Conservation (phyloP, 2,329 filamentous ascomycete species). For the Pseudogymnoascus sp. region DNA sequence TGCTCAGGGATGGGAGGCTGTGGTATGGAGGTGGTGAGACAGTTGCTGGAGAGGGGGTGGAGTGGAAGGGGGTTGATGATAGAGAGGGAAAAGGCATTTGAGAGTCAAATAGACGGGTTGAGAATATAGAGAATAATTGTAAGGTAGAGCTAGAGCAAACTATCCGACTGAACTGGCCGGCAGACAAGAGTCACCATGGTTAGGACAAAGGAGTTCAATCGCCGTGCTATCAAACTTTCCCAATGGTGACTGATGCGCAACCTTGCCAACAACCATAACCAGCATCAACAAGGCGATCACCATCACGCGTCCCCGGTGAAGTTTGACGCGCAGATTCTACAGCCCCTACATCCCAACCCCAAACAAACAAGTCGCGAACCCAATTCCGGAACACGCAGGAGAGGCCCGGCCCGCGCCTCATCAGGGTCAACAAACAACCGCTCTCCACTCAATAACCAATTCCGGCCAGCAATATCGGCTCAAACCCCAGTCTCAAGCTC, state of each 20-base stretch:
- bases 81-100: not conserved
- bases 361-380: not conserved
- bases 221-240: not conserved
- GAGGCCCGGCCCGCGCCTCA: not conserved
- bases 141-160: not conserved
- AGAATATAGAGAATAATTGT: not conserved
- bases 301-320: not conserved
- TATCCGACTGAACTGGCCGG: not conserved
- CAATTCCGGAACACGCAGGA: not conserved
- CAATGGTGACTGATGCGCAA: not conserved
- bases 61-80: not conserved
- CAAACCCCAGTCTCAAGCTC: not conserved
- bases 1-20: constrained; percentile 63
- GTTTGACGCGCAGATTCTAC: not conserved
- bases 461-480: not conserved
- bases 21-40: constrained; percentile 85
- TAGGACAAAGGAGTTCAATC: too few relatives aligned
- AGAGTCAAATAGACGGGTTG: not conserved
- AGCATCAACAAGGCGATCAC: not conserved
- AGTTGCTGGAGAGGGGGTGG: constrained; percentile 32
- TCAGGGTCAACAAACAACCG: not conserved
- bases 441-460: not conserved
- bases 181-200: too few relatives aligned
- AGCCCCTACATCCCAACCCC: not conserved
- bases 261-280: not conserved